Percentiles rank a stretch among this genome's conserved stretches.
phyloP scores from a whole-genome alignment of 1,284 basidiomycete species.

The Tilletia indica region DNA sequence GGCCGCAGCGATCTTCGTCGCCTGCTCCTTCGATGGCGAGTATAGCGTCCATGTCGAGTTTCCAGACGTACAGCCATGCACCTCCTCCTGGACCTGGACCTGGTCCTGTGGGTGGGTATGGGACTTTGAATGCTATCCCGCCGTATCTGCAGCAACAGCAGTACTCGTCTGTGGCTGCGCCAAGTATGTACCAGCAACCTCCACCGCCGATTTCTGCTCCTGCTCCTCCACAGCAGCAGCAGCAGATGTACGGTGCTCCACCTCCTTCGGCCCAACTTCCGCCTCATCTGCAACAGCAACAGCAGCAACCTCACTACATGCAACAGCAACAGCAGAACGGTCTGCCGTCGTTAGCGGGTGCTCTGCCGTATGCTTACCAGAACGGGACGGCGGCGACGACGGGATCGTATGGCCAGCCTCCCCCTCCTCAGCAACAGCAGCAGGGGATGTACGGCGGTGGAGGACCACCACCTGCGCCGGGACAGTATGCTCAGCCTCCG shows the following conservation, averaged over 20 bases:
- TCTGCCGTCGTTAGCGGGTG: neutral
- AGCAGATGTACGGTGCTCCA: neutral
- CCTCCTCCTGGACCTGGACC: neutral
- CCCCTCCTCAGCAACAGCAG: neutral
- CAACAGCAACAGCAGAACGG: neutral
- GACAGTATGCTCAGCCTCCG: neutral
- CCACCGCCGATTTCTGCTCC: neutral
- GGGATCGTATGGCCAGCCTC: neutral
- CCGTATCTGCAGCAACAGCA: neutral
- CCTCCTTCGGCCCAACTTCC: neutral
- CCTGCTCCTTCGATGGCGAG: conserved; percentile 15
- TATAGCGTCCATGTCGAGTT: conserved; percentile 13
- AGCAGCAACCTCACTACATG: conserved; percentile 8
- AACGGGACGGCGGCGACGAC: neutral
- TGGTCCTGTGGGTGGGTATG: neutral
- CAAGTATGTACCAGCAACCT: neutral
- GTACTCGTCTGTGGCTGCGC: neutral
- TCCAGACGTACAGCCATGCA: conserved; percentile 16
- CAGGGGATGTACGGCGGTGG: neutral
- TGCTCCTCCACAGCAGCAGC: neutral
- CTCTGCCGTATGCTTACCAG: conserved; percentile 1
- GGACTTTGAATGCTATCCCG: neutral
- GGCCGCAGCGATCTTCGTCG: neutral
- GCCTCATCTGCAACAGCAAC: conserved; percentile 6
- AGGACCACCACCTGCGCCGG: neutral